Percentiles rank a stretch among this genome's conserved stretches.
Evolutionary conservation across 2,329 filamentous ascomycete species (phyloP).

Genomic region (Colletotrichum abscissum): DNA sequence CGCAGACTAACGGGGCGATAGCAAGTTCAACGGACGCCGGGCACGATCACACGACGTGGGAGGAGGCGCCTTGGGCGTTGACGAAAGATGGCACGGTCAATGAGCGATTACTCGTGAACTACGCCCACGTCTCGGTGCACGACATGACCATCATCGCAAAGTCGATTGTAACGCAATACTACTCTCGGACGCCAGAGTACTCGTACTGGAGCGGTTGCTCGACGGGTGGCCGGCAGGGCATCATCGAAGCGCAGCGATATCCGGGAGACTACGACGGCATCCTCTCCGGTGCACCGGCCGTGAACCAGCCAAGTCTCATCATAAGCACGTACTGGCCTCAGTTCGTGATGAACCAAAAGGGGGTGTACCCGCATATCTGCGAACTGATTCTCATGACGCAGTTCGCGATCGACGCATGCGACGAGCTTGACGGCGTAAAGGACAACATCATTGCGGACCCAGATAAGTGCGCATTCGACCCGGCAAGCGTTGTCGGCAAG

Average conservation of each 20-base stretch:
- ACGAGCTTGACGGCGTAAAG: conserved; percentile 30
- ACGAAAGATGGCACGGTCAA: conserved; percentile 31
- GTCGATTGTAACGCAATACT: conserved; percentile 58
- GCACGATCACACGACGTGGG: conserved; percentile 17
- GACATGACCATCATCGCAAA: conserved; percentile 59
- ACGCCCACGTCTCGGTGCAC: conserved; percentile 31
- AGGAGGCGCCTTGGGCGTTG: conserved; percentile 38
- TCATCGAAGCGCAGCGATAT: conserved; percentile 62
- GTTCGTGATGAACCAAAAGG: conserved; percentile 32
- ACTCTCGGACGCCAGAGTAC: conserved; percentile 53
- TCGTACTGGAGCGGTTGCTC: conserved; percentile 65
- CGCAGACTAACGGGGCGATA: conserved; percentile 9
- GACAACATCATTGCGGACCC: conserved; percentile 31
- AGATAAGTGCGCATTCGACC: conserved; percentile 40
- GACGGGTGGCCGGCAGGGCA: conserved; percentile 66
- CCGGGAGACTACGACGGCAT: conserved; percentile 67
- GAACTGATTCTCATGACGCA: conserved; percentile 45
- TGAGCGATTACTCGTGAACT: conserved; percentile 22
- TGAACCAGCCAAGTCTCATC: conserved; percentile 40
- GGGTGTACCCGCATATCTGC: conserved; percentile 27
- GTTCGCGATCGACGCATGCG: conserved; percentile 36
- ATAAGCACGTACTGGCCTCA: conserved; percentile 36
- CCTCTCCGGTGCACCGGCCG: conserved; percentile 57
- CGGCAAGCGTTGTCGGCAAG: conserved; percentile 34
- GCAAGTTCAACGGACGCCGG: conserved; percentile 30